Evolutionary conservation across 2,329 filamentous ascomycete genomes (phyloP).

Genomic region (Pseudocercospora vitis): DNA sequence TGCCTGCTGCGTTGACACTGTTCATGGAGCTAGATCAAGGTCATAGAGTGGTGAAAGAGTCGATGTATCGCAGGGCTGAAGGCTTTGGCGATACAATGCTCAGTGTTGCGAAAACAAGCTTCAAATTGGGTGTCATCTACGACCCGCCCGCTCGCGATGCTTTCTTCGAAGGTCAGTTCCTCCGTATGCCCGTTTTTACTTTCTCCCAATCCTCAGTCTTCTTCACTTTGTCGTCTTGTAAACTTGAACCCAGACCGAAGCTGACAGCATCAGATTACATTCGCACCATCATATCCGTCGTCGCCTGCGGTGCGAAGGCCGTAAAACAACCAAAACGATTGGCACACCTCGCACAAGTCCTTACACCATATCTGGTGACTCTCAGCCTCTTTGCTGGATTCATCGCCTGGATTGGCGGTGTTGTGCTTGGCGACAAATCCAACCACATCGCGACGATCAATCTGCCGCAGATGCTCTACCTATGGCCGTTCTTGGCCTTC

Average conservation of each 20-base stretch:
- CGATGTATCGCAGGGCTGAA: slow-evolving; percentile 32
- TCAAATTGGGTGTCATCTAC: slow-evolving; percentile 48
- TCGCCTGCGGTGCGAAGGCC: slow-evolving; percentile 54
- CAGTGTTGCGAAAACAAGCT: slow-evolving; percentile 37
- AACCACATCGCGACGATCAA: slow-evolving; percentile 91
- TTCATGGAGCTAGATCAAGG: slow-evolving; percentile 54
- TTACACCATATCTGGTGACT: slow-evolving; percentile 58
- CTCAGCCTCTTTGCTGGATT: slow-evolving; percentile 70
- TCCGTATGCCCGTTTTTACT: too few species aligned
- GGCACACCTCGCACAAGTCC: slow-evolving; percentile 19
- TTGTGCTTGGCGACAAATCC: slow-evolving; percentile 91
- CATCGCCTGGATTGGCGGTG: slow-evolving; percentile 82
- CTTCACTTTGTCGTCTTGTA: too few species aligned
- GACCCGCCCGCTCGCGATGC: slow-evolving; percentile 53
- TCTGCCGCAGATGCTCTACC: slow-evolving; percentile 88
- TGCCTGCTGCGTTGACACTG: slow-evolving; percentile 59
- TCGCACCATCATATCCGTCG: slow-evolving; percentile 60
- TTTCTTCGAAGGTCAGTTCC: slow-evolving; percentile 48
- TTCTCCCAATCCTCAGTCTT: too few species aligned
- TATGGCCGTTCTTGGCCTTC: slow-evolving; percentile 86
- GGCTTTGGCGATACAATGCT: slow-evolving; percentile 35
- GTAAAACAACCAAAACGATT: slow-evolving; percentile 34
- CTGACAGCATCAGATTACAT: slow-evolving; percentile 29
- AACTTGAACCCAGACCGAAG: neutral
- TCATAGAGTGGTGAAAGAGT: slow-evolving; percentile 46